Conservation (phyloP, 495 filamentous ascomycete species). For the Aspergillus coremiiformis region DNA sequence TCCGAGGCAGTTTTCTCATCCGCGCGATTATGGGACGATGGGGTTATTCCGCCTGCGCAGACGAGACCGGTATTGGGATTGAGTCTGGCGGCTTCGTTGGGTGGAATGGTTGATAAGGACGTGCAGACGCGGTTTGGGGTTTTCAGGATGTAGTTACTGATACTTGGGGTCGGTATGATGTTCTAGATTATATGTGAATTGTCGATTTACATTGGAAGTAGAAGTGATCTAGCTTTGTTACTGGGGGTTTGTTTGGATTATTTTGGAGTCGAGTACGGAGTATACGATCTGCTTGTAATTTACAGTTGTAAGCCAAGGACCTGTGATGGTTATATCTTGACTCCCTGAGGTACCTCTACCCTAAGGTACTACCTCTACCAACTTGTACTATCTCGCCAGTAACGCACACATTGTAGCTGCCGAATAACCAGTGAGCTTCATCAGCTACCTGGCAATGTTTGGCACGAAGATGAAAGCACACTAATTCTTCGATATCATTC, state of each 20-base stretch:
- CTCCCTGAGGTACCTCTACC: too few relatives aligned
- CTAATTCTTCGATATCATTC: constrained; percentile 16
- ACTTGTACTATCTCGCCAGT: too few relatives aligned
- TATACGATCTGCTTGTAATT: too few relatives aligned
- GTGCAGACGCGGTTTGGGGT: constrained; percentile 78
- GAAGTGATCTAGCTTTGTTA: too few relatives aligned
- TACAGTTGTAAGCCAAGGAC: too few relatives aligned
- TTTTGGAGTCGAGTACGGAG: too few relatives aligned
- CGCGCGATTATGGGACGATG: constrained; percentile 93
- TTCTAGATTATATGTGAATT: too few relatives aligned
- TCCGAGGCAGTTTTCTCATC: constrained; percentile 82
- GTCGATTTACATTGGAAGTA: too few relatives aligned
- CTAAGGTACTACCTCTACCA: too few relatives aligned
- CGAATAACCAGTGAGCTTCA: constrained; percentile 27
- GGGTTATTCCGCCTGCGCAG: constrained; percentile 83
- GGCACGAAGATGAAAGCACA: constrained; percentile 19
- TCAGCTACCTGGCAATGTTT: constrained; percentile 18
- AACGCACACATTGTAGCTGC: constrained; percentile 40
- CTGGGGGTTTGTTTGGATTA: too few relatives aligned
- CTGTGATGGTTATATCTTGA: too few relatives aligned
- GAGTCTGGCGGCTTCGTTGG: constrained; percentile 69
- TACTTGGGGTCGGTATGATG: neutral
- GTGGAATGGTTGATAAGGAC: constrained; percentile 52
- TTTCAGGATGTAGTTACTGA: constrained; percentile 73
- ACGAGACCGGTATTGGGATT: constrained; percentile 78